Conservation (phyloP, 371 early-diverging fungal genomes). For the Circinella umbellata region DNA sequence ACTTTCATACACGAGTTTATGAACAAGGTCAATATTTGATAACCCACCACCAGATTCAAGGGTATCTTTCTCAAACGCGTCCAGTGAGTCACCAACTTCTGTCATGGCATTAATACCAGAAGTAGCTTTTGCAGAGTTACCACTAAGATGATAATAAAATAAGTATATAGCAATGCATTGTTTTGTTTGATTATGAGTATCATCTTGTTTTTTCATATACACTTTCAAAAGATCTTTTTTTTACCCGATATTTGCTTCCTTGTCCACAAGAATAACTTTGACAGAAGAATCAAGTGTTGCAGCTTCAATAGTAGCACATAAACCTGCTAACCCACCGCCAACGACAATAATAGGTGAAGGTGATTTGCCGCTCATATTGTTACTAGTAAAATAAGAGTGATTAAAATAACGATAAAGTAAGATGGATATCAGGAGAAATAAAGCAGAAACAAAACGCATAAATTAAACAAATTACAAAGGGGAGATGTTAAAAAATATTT, state of each 20-base stretch:
- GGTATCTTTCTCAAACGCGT: slow-evolving; percentile 74
- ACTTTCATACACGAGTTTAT: slow-evolving; percentile 67
- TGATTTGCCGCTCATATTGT: slow-evolving; percentile 1
- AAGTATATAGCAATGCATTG: not conserved
- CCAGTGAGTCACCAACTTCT: slow-evolving; percentile 61
- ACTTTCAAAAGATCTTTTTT: not conserved
- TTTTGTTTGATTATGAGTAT: not conserved
- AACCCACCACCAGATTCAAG: slow-evolving; percentile 74
- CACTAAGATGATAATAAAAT: slow-evolving; percentile 36
- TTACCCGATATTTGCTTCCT: slow-evolving; percentile 71
- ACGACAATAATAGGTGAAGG: slow-evolving; percentile 54
- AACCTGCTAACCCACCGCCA: slow-evolving; percentile 84
- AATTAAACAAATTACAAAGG: not conserved
- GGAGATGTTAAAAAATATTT: not conserved
- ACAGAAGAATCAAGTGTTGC: slow-evolving; percentile 56
- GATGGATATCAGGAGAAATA: slow-evolving; percentile 3
- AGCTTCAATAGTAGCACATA: slow-evolving; percentile 80
- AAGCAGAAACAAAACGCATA: slow-evolving; percentile 18
- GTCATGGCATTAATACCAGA: slow-evolving; percentile 90
- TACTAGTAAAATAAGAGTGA: not conserved
- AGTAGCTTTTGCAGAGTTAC: slow-evolving; percentile 82
- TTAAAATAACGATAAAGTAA: not conserved
- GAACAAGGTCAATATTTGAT: slow-evolving; percentile 59
- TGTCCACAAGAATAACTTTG: slow-evolving; percentile 75
- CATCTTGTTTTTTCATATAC: too few species aligned